Evolutionary conservation across 2,329 filamentous ascomycete genomes (phyloP).

Genomic region (Verticillium albo-atrum): DNA sequence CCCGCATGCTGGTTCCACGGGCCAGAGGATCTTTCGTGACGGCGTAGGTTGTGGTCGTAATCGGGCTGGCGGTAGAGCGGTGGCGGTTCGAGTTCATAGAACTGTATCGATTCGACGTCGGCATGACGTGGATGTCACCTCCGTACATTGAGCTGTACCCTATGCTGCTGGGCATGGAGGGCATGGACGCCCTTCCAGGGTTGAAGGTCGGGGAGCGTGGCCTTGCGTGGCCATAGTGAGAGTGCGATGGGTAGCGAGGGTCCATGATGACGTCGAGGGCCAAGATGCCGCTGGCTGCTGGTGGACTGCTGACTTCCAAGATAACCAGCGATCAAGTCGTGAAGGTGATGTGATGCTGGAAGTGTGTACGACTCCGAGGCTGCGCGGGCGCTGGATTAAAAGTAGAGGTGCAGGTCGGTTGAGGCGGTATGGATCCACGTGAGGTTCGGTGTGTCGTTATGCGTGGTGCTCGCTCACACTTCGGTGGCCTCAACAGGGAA

Average conservation of each 20-base stretch:
- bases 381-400: background rate
- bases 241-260: slow-evolving; percentile 11
- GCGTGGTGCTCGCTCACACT: background rate
- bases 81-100: slow-evolving; percentile 9
- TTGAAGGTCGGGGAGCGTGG: slow-evolving; percentile 39
- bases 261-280: slow-evolving; percentile 11
- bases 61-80: slow-evolving; percentile 19
- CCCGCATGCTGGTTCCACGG: slow-evolving; percentile 43
- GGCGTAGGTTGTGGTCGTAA: slow-evolving; percentile 51
- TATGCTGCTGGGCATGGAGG: slow-evolving; percentile 48
- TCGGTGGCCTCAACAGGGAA: background rate
- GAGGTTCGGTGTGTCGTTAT: background rate
- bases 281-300: background rate
- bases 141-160: slow-evolving; percentile 46
- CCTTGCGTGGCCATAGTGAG: slow-evolving; percentile 9
- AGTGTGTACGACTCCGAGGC: background rate
- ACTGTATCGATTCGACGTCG: slow-evolving; percentile 31
- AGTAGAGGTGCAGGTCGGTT: background rate
- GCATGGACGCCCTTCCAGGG: slow-evolving; percentile 50
- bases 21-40: slow-evolving; percentile 47
- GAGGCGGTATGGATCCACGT: background rate
- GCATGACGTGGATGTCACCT: slow-evolving; percentile 51
- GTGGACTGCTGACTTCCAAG: background rate
- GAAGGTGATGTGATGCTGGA: background rate
- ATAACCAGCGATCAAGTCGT: background rate